Base-by-base conservation (phyloP, 192 early-diverging fungal species). In the Phlyctochytrium bullatum region DNA sequence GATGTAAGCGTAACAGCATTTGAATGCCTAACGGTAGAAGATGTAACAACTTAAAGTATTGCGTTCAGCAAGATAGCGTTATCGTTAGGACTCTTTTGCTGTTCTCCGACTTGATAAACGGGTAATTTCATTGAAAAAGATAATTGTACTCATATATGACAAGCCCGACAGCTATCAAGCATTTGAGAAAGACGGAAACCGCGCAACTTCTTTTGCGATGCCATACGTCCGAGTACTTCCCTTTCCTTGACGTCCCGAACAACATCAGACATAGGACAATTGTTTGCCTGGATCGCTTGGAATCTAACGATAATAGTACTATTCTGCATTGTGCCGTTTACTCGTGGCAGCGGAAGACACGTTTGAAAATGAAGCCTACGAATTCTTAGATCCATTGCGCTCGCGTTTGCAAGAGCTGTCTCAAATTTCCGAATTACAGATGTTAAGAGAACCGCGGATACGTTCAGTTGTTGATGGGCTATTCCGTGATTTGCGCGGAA, bases 401-500 rank as follows among this genome's bases (percentile, higher is more conserved):
- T 52, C 68, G 2, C 66, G 75, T 0, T 71, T 91, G 56, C 78
- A 83, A 36, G 74, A 82, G 67, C 61, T 69, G 34, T 63, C 68
- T 23, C 59, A 29, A 12, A 24, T 69, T 2, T 6, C 4, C 14
- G 61, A 54, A 34, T 23, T 63, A 4, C 36, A 32, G 0, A 50
- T 52, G 3, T 69, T 69, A 33, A 52, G 68, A 24, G 47, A 69
- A 25, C 59, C 61, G 23, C 24, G 27, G 6, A 34, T 62, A 27
- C 58, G 52, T n/a, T 24, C 52, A 24, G 36, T 68, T n/a, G 32
- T 68, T 23, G 72, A 73, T 6, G 87, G 88, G 25, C 68, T 88
- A 3, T 91, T 95, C 69, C 79, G 84, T 30, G 91, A 93, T 59
- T 72, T 93, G 58, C 80, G 90, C 50, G 93, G 93, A 1, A 88